Percentiles rank a stretch among this genome's conserved stretches.
Evolutionary conservation across 2,329 filamentous ascomycete species (phyloP).

Genomic region (Colletotrichum spaethianum): DNA sequence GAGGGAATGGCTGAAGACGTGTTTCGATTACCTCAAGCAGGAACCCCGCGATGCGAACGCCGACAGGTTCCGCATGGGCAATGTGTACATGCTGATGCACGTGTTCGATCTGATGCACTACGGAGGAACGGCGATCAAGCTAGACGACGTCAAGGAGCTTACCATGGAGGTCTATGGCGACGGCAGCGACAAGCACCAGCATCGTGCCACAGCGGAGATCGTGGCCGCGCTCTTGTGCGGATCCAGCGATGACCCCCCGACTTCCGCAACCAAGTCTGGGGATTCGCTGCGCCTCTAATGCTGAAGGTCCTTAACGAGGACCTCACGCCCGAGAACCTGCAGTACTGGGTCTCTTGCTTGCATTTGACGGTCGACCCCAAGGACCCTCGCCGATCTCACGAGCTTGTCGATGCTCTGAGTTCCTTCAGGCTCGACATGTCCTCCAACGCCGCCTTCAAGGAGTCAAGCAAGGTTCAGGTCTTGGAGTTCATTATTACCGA

Average conservation of each 20-base stretch:
- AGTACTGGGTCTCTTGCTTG: conserved; percentile 95
- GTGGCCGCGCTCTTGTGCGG: conserved; percentile 87
- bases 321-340: conserved; percentile 92
- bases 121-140: conserved; percentile 81
- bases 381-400: conserved; percentile 89
- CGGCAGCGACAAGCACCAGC: conserved; percentile 97
- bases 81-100: conserved; percentile 88
- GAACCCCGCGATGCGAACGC: conserved; percentile 86
- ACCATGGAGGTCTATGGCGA: conserved; percentile 86
- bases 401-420: conserved; percentile 85
- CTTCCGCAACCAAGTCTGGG: conserved; percentile 84
- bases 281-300: conserved; percentile 90
- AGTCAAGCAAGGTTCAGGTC: conserved; percentile 94
- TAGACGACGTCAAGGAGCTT: conserved; percentile 90
- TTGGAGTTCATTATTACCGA: conserved; percentile 91
- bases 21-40: conserved; percentile 95
- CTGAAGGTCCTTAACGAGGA: conserved; percentile 90
- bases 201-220: conserved; percentile 95
- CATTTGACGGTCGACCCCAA: conserved; percentile 91
- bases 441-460: conserved; percentile 98
- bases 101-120: conserved; percentile 91
- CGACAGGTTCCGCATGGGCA: conserved; percentile 92
- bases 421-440: conserved; percentile 93
- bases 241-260: conserved; percentile 83
- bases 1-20: conserved; percentile 87